phyloP scores from a whole-genome alignment of 208 protist genomes.

The Trichomonas gallinae region DNA sequence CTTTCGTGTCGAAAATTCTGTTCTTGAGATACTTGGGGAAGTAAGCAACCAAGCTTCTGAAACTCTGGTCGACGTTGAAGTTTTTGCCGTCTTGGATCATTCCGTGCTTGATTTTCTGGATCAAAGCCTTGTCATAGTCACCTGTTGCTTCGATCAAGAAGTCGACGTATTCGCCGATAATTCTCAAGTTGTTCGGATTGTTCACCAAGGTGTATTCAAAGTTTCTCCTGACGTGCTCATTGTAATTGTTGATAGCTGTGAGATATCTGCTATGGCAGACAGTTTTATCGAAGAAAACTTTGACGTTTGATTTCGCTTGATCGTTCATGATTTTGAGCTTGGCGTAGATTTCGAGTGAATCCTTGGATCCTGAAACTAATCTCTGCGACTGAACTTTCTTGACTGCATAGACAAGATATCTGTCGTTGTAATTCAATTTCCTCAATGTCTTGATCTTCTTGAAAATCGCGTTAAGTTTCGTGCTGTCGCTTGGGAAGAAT shows the following conservation, averaged over 20 bases:
- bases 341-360: neutral
- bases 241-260: neutral
- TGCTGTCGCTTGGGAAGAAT: neutral
- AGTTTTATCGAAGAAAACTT: neutral
- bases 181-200: neutral
- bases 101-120: neutral
- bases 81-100: neutral
- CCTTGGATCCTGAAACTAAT: neutral
- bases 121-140: neutral
- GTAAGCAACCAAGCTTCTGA: neutral
- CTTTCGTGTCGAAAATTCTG: neutral
- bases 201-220: neutral
- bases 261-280: neutral
- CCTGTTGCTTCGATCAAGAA: neutral
- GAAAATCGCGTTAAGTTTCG: neutral
- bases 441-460: neutral
- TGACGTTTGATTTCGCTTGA: neutral
- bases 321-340: neutral
- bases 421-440: neutral
- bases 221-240: too few relatives aligned
- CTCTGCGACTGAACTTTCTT: neutral
- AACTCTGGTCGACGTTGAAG: neutral
- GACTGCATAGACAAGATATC: neutral
- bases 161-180: neutral
- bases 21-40: neutral